These are phyloP conservation scores for Alopecurus myosuroides DNA, from an alignment of 176 grass and related monocot genomes.

Conservation along the genomic window DNA sequence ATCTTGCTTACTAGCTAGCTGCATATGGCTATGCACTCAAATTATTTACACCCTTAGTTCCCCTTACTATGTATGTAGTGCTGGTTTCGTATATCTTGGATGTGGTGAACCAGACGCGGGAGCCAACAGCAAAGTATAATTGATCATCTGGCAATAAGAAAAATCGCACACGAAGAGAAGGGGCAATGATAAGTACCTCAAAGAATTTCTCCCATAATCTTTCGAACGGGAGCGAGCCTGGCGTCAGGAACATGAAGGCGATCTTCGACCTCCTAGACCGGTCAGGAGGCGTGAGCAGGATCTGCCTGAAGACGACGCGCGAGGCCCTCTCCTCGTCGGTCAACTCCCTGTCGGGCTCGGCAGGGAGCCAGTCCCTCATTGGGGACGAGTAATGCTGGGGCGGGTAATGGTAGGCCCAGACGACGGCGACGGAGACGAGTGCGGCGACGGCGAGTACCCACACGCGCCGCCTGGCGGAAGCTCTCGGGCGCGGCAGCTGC, in stretches of 20 bases:
- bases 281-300: conserved; percentile 47
- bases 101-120: too few species aligned
- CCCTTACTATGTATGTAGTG: background rate
- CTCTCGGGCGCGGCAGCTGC: conserved; percentile 27
- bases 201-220: conserved; percentile 94
- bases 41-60: background rate
- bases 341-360: conserved; percentile 43
- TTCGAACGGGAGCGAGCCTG: conserved; percentile 83
- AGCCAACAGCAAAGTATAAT: background rate
- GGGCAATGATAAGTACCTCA: conserved; percentile 29
- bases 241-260: conserved; percentile 93
- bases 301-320: conserved; percentile 55
- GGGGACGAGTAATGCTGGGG: conserved; percentile 51
- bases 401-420: conserved; percentile 72
- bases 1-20: background rate
- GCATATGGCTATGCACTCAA: background rate
- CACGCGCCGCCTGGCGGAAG: conserved; percentile 25
- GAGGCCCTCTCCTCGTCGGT: conserved; percentile 78
- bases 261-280: conserved; percentile 48
- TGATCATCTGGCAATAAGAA: background rate
- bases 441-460: conserved; percentile 54
- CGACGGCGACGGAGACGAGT: conserved; percentile 46
- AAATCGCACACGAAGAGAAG: too few species aligned
- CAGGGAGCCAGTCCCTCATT: conserved; percentile 65
- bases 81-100: too few species aligned